Conservation (phyloP, 2,329 filamentous ascomycete genomes). For the Trichoderma guizhouense region DNA sequence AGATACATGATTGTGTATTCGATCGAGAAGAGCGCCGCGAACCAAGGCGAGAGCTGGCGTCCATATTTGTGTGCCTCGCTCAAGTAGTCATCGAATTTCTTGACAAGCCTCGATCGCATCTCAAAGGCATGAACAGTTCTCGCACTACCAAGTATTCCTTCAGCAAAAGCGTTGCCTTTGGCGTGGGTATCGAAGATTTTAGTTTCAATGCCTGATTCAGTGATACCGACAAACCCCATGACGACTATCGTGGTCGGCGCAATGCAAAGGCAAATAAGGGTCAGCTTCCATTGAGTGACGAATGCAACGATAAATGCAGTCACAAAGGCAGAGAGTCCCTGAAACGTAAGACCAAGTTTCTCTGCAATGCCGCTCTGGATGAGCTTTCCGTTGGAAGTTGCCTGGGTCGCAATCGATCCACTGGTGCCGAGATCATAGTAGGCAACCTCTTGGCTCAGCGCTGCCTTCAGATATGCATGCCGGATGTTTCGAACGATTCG, state of each 20-base stretch:
- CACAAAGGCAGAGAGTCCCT: conserved; percentile 37
- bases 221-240: conserved; percentile 28
- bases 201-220: conserved; percentile 33
- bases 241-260: conserved; percentile 29
- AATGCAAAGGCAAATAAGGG: conserved; percentile 37
- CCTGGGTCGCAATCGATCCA: conserved; percentile 42
- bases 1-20: conserved; percentile 42
- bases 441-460: conserved; percentile 49
- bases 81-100: conserved; percentile 39
- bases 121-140: conserved; percentile 44
- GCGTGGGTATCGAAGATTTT: conserved; percentile 36
- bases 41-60: conserved; percentile 37
- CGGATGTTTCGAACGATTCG: conserved; percentile 48
- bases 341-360: conserved; percentile 39
- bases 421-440: conserved; percentile 44
- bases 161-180: conserved; percentile 35
- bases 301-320: conserved; percentile 40
- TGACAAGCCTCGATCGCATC: conserved; percentile 37
- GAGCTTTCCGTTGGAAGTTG: conserved; percentile 44
- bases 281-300: conserved; percentile 43
- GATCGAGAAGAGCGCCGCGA: conserved; percentile 37
- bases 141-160: conserved; percentile 37
- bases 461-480: conserved; percentile 47
- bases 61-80: conserved; percentile 35
- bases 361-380: conserved; percentile 41